A percentile compares a stretch with the other conserved stretches of the same genome.
phyloP scores from a whole-genome alignment of 768 basidiomycete species.

The Rhodotorula toruloides region DNA sequence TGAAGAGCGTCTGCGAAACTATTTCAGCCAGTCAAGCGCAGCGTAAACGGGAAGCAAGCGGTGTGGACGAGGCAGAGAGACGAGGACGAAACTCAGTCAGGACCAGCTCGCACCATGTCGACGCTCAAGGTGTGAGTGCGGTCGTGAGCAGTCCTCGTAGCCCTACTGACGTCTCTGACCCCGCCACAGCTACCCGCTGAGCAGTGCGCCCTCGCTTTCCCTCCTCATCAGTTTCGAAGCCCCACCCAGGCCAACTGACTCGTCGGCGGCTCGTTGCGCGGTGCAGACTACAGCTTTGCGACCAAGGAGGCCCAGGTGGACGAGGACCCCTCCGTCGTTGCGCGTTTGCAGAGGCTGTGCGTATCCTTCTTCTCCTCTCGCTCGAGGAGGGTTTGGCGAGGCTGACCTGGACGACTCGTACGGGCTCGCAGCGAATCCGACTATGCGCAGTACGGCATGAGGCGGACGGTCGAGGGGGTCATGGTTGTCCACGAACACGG shows the following conservation, averaged over 20 bases:
- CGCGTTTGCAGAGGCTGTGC: constrained; percentile 76
- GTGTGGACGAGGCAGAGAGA: background rate
- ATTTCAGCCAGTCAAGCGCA: too few species aligned
- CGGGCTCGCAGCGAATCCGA: constrained; percentile 61
- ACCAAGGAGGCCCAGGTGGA: constrained; percentile 88
- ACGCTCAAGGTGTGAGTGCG: constrained; percentile 23
- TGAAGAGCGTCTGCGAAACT: too few species aligned
- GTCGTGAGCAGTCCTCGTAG: too few species aligned
- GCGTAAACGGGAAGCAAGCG: background rate
- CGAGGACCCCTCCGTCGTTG: constrained; percentile 92
- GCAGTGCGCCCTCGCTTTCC: constrained; percentile 10
- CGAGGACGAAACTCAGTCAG: background rate
- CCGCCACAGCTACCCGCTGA: constrained; percentile 29
- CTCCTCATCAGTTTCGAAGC: constrained; percentile 47
- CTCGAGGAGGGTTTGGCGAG: too few species aligned
- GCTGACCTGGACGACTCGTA: background rate
- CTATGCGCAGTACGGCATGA: constrained; percentile 95
- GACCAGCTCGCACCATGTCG: background rate
- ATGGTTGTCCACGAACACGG: constrained; percentile 93
- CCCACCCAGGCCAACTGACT: constrained; percentile 46
- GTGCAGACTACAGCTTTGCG: constrained; percentile 85
- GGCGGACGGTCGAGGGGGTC: constrained; percentile 68
- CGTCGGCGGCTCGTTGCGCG: constrained; percentile 57
- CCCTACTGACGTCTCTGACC: background rate
- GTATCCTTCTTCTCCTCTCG: background rate